Conservation (phyloP, 306 rosid genomes). For the Ormosia emarginata region DNA sequence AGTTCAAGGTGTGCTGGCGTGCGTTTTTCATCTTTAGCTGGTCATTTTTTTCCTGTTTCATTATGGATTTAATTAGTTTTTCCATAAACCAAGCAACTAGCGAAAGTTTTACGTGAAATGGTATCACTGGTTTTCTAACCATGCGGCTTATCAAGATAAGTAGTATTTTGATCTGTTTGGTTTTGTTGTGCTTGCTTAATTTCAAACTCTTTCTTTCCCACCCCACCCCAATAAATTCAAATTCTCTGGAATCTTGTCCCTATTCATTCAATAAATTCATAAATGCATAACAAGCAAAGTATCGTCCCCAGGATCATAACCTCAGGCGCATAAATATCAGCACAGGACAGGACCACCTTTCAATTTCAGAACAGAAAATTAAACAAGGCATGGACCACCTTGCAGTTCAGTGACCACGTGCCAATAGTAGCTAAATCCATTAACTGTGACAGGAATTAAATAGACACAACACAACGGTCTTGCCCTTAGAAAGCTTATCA, state of each 20-base stretch:
- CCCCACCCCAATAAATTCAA: background rate
- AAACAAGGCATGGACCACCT: conserved; percentile 28
- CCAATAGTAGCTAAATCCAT: conserved; percentile 16
- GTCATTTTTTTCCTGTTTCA: no score
- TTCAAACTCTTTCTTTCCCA: background rate
- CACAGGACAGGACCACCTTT: conserved; percentile 1
- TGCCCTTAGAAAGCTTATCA: background rate
- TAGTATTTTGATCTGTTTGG: background rate
- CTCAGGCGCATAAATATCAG: background rate
- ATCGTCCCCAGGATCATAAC: background rate
- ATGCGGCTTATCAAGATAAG: no score
- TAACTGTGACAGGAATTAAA: background rate
- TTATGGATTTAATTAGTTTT: background rate
- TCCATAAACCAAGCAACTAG: background rate
- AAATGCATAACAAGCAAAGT: background rate
- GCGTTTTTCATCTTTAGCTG: background rate
- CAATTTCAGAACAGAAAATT: background rate
- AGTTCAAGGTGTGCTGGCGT: background rate
- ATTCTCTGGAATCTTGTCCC: background rate
- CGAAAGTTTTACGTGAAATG: no score
- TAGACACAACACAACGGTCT: background rate
- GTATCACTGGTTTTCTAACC: no score
- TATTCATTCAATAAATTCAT: background rate
- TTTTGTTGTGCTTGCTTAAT: background rate
- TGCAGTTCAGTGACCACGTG: background rate